These are phyloP conservation scores for Grigorovia jiainica DNA, from an alignment of 805 yeast species.

Conservation along the genomic window DNA sequence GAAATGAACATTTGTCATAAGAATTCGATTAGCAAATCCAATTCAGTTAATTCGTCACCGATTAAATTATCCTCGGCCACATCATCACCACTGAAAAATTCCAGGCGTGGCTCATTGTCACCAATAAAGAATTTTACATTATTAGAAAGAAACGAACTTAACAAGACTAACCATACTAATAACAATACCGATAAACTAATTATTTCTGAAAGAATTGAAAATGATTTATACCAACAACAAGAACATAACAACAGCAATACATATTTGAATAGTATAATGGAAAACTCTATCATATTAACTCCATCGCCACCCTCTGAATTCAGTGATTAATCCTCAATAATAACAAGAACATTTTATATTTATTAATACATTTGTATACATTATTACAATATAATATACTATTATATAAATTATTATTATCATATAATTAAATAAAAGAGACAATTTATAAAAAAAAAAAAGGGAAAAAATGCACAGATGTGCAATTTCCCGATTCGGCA, in stretches of 20 bases:
- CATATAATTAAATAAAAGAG: no score
- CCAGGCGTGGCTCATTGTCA: not conserved
- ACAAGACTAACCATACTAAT: slow-evolving; percentile 1
- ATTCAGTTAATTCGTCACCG: slow-evolving; percentile 14
- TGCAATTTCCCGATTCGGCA: no score
- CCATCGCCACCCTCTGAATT: slow-evolving; percentile 11
- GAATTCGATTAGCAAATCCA: slow-evolving; percentile 19
- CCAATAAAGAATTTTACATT: not conserved
- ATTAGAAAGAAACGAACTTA: not conserved
- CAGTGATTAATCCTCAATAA: slow-evolving; percentile 15
- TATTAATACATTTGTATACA: no score
- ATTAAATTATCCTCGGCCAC: slow-evolving; percentile 11
- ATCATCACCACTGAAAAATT: slow-evolving; percentile 1
- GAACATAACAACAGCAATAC: no score
- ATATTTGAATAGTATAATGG: not conserved
- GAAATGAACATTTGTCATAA: slow-evolving; percentile 60
- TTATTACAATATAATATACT: no score
- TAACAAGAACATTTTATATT: no score
- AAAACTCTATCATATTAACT: slow-evolving; percentile 4
- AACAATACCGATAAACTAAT: not conserved
- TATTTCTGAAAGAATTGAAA: no score
- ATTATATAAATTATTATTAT: no score
- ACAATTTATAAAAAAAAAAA: no score
- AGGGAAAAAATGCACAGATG: no score
- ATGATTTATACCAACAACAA: not conserved